phyloP scores from a whole-genome alignment of 441 rosid genomes.

The Brassica balearica region DNA sequence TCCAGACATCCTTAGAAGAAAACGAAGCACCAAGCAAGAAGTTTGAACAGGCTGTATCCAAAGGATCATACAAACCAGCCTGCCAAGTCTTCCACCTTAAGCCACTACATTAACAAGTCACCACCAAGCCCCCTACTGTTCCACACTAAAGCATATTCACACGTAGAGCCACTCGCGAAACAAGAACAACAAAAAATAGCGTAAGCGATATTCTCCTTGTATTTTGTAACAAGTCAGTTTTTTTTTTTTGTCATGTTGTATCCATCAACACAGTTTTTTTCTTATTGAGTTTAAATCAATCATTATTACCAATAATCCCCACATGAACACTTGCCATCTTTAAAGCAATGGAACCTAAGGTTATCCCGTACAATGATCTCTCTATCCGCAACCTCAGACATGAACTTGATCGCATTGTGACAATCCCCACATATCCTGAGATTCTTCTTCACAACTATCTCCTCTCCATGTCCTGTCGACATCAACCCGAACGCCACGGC shows the following conservation, averaged over 20 bases:
- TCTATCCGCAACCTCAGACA: constrained; percentile 62
- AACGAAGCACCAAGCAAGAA: constrained; percentile 74
- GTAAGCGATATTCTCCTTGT: constrained; percentile 41
- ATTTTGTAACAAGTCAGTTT: constrained; percentile 39
- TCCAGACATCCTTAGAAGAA: constrained; percentile 88
- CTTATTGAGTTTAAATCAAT: constrained; percentile 33
- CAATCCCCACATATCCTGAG: constrained; percentile 90
- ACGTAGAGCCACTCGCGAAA: constrained; percentile 39
- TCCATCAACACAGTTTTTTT: constrained; percentile 42
- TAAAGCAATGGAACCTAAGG: constrained; percentile 77
- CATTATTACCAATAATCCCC: constrained; percentile 76
- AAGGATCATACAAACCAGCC: constrained; percentile 66
- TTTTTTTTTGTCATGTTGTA: constrained; percentile 39
- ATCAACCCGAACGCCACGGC: constrained; percentile 86
- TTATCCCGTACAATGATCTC: constrained; percentile 79
- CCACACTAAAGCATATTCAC: constrained; percentile 42
- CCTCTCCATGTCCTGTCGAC: constrained; percentile 65
- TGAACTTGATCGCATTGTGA: constrained; percentile 74
- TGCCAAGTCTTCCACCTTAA: constrained; percentile 92
- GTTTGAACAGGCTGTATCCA: constrained; percentile 77
- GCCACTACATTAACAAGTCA: constrained; percentile 55
- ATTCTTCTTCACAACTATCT: constrained; percentile 79
- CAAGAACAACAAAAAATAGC: constrained; percentile 22
- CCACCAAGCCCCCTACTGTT: not conserved
- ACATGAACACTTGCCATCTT: constrained; percentile 75